phyloP scores from a whole-genome alignment of 305 asterid species.

The Fraxinus baroniana region DNA sequence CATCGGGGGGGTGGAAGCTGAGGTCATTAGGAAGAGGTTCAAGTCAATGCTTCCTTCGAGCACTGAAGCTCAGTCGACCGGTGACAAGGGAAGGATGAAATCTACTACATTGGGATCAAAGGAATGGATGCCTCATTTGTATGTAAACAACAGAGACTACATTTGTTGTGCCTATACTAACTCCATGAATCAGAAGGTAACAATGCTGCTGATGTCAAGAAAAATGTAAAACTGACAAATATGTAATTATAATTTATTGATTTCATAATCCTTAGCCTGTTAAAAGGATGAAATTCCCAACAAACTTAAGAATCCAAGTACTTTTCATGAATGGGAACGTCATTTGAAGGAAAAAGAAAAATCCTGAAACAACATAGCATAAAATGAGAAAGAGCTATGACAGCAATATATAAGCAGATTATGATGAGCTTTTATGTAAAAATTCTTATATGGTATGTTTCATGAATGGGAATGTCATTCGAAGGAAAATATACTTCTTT shows the following conservation, averaged over 20 bases:
- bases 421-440: not conserved
- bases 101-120: constrained; percentile 42
- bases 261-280: not conserved
- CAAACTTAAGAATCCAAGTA: not conserved
- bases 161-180: constrained; percentile 81
- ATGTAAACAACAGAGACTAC: constrained; percentile 82
- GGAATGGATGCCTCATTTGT: constrained; percentile 80
- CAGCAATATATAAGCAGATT: not conserved
- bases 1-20: constrained; percentile 61
- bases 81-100: constrained; percentile 21
- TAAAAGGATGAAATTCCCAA: not conserved
- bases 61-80: constrained; percentile 20
- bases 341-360: not conserved
- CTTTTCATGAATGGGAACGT: not conserved
- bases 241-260: not conserved
- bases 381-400: not conserved
- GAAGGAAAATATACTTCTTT: not conserved
- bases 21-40: constrained; percentile 62
- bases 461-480: not conserved
- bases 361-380: not conserved
- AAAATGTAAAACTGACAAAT: constrained; percentile 45
- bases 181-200: constrained; percentile 36
- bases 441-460: not conserved
- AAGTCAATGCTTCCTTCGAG: constrained; percentile 52
- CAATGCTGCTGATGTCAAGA: constrained; percentile 41